A percentile compares a stretch with the other conserved stretches of the same genome.
These are phyloP conservation scores for Pelargonium myrrhifolium DNA, from an alignment of 441 rosid species.

Conservation along the genomic window DNA sequence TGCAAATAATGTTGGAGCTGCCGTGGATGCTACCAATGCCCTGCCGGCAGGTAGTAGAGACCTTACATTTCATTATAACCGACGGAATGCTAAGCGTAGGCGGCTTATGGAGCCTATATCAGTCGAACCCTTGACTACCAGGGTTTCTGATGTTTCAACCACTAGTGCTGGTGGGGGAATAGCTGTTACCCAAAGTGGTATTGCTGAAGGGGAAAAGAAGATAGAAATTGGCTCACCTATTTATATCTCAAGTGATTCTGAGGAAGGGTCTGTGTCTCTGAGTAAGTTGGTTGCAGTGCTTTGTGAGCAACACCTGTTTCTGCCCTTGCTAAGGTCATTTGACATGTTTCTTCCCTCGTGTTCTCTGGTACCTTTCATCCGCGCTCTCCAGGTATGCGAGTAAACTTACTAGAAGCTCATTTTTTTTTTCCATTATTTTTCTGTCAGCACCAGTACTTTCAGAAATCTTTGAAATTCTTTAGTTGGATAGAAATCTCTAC, in stretches of 20 bases:
- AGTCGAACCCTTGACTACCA: conserved; percentile 35
- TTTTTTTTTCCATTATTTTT: conserved; percentile 17
- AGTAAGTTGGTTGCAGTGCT: conserved; percentile 93
- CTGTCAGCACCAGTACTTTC: not conserved
- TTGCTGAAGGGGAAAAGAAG: conserved; percentile 42
- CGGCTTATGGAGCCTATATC: conserved; percentile 57
- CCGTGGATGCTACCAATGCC: conserved; percentile 74
- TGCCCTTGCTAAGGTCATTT: conserved; percentile 93
- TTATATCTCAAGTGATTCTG: conserved; percentile 40
- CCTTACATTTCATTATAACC: conserved; percentile 73
- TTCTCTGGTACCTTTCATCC: conserved; percentile 82
- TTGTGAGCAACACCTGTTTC: conserved; percentile 86
- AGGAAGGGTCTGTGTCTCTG: conserved; percentile 62
- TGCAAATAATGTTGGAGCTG: conserved; percentile 80
- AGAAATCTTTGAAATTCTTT: conserved; percentile 18
- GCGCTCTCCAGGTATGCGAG: conserved; percentile 91
- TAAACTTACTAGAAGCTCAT: conserved; percentile 10
- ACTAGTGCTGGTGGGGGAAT: conserved; percentile 25
- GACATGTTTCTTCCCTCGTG: conserved; percentile 98
- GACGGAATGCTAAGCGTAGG: conserved; percentile 82
- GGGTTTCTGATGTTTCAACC: conserved; percentile 32
- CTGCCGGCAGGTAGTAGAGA: conserved; percentile 49
- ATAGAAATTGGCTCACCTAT: conserved; percentile 33
- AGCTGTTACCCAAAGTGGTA: conserved; percentile 29
- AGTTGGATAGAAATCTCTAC: conserved; percentile 8